These are phyloP conservation scores for Fusarium pilosicola DNA, from an alignment of 2,329 filamentous ascomycete species.

Conservation along the genomic window DNA sequence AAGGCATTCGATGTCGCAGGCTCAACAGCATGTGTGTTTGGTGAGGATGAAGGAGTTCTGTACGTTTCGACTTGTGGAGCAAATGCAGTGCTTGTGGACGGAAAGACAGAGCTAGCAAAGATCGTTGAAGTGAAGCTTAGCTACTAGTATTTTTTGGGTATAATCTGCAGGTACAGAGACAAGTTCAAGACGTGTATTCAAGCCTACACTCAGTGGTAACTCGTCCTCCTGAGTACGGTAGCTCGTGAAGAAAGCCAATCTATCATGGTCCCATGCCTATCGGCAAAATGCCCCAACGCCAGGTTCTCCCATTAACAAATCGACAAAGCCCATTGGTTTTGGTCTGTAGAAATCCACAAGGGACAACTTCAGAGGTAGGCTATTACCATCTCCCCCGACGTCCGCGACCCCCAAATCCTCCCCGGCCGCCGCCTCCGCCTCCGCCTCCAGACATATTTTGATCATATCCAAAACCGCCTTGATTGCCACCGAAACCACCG, in stretches of 20 bases:
- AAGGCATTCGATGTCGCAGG: constrained; percentile 19
- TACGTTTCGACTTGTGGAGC: constrained; percentile 32
- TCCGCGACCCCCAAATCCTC: constrained; percentile 46
- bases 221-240: not conserved
- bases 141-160: not conserved
- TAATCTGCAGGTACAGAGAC: not conserved
- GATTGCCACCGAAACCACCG: constrained; percentile 63
- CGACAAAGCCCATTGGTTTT: constrained; percentile 25
- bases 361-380: no score
- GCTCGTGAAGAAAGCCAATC: constrained; percentile 27
- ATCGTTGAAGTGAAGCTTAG: constrained; percentile 23
- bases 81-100: constrained; percentile 24
- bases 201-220: constrained; percentile 1
- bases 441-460: constrained; percentile 56
- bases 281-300: constrained; percentile 41
- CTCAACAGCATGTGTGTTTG: constrained; percentile 27
- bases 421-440: constrained; percentile 49
- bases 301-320: constrained; percentile 39
- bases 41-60: constrained; percentile 9
- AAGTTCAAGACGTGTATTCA: constrained; percentile 7
- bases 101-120: constrained; percentile 37
- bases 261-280: constrained; percentile 39
- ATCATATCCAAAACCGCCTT: constrained; percentile 63
- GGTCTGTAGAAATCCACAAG: not conserved
- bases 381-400: constrained; percentile 41